These are phyloP conservation scores for Calonectria montana DNA, from an alignment of 2,329 filamentous ascomycete genomes.

Conservation along the genomic window DNA sequence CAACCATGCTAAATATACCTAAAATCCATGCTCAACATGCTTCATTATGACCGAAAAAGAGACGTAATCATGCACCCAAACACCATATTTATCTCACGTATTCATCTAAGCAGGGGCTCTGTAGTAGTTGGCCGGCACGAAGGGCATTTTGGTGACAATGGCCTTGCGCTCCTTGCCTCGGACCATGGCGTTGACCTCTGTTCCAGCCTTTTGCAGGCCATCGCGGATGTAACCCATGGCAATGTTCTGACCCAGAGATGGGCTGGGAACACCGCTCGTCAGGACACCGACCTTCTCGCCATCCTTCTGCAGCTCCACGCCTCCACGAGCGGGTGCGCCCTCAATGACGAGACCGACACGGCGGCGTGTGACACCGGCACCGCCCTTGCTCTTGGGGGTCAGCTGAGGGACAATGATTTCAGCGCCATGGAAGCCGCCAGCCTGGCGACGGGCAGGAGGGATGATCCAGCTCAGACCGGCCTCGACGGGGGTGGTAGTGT, in stretches of 20 bases:
- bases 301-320: constrained; percentile 78
- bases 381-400: constrained; percentile 77
- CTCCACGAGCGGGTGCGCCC: constrained; percentile 90
- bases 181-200: constrained; percentile 81
- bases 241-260: constrained; percentile 88
- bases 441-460: constrained; percentile 76
- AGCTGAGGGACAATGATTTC: constrained; percentile 83
- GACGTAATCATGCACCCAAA: not conserved
- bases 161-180: constrained; percentile 81
- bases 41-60: constrained; percentile 4
- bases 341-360: constrained; percentile 86
- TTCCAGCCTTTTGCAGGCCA: constrained; percentile 85
- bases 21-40: not conserved
- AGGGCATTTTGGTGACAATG: constrained; percentile 88
- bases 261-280: constrained; percentile 91
- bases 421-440: constrained; percentile 86
- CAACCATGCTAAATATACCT: constrained; percentile 19
- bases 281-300: constrained; percentile 79
- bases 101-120: constrained; percentile 31
- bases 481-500: constrained; percentile 72
- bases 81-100: not conserved
- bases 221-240: constrained; percentile 94
- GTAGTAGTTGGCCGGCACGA: constrained; percentile 82
- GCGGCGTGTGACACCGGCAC: constrained; percentile 74
- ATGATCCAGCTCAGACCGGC: constrained; percentile 80